Evolutionary conservation across 768 basidiomycete genomes (phyloP), one percentile per base, ranked within the genome.

Genomic region (Pholiota molesta): DNA sequence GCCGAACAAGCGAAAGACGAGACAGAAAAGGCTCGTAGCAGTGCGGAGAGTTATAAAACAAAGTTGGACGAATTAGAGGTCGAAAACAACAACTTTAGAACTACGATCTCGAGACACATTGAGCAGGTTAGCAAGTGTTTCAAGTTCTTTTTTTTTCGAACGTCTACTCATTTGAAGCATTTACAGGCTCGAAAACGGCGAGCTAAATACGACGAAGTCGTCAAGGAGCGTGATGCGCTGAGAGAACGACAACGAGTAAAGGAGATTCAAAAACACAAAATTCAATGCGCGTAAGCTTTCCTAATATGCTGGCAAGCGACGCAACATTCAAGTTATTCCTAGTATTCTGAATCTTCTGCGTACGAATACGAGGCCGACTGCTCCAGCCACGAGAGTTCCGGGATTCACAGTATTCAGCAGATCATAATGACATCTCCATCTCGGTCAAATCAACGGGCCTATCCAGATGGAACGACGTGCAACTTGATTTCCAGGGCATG

Each of bases 401-500:
- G 61, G 40, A 61, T 55, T 23, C 59, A 66, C 28, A 59, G 44
- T 53, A 69, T 66, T 49, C 49, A 62, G 19, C 54, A 51, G 45
- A 44, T 59, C 28, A 14, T 60, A 31, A 40, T 60, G 23, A 40
- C 42, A 31, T 52, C 65, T 16, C 60, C 66, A 31, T 52, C 62
- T 11, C 61, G 60, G 17, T 39, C 63, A 33, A 56, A 55, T 1
- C 65, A 54, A 40, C 59, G 26, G 35, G 49, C 51, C 1, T 55
- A 56, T 33, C 51, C 51, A 33, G 55, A 69, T 53, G 69, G 68
- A 26, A 70, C 52, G 65, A 64, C 8, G 28, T 65, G 6, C 65
- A 68, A 17, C 69, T 73, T n/a, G 71, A 72, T 47, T 78, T 78
- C 42, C 75, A 78, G 45, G 79, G 74, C 26, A 75, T 81, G 73